Conservation (phyloP, 139 green algal species). For the Chlorella ohadii region DNA sequence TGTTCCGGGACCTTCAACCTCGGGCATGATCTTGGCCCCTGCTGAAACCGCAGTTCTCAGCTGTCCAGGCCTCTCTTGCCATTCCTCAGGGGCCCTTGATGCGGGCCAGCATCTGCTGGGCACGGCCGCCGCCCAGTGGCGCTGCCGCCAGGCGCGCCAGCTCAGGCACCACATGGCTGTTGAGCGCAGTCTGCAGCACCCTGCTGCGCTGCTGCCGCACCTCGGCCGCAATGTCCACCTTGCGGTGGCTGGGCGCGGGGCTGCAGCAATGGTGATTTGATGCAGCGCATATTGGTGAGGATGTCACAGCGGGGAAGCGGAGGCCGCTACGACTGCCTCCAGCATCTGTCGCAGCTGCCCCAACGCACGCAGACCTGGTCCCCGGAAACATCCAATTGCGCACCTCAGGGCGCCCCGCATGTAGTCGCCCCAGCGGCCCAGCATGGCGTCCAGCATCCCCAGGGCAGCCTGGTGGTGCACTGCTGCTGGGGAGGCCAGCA, state of each 20-base stretch:
- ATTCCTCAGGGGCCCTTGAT: neutral
- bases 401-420: neutral
- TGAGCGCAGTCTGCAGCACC: neutral
- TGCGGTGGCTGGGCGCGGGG: neutral
- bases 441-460: conserved; percentile 9
- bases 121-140: neutral
- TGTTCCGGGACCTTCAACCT: too few species aligned
- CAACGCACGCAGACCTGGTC: too few species aligned
- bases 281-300: too few species aligned
- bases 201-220: neutral
- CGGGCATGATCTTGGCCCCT: too few species aligned
- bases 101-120: neutral
- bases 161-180: neutral
- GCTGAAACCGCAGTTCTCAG: too few species aligned
- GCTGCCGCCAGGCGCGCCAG: neutral
- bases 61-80: too few species aligned
- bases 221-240: conserved; percentile 22
- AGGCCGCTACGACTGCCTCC: too few species aligned
- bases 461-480: conserved; percentile 8
- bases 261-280: neutral
- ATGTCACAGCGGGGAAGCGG: too few species aligned
- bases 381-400: too few species aligned
- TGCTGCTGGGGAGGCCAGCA: neutral
- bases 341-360: neutral
- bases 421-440: conserved; percentile 19